These are phyloP conservation scores for Arthrobotrys conoides DNA, from an alignment of 2,329 filamentous ascomycete genomes.

Conservation along the genomic window DNA sequence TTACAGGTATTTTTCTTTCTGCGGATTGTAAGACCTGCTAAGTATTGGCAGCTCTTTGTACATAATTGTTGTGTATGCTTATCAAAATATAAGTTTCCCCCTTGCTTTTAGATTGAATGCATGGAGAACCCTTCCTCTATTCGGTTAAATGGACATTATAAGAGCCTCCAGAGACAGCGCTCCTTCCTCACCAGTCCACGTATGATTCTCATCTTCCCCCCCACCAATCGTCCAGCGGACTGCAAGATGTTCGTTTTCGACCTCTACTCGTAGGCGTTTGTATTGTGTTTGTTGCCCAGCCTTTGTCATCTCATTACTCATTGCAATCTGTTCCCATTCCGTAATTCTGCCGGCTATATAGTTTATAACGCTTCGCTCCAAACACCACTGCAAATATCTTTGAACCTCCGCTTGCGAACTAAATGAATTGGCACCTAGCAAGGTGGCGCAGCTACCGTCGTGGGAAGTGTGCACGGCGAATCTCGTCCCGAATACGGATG, in stretches of 20 bases:
- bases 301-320: constrained; percentile 64
- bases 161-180: constrained; percentile 59
- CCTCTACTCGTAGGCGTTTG: constrained; percentile 62
- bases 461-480: constrained; percentile 63
- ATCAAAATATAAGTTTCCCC: constrained; percentile 1
- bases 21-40: not conserved
- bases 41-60: not conserved
- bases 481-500: constrained; percentile 62
- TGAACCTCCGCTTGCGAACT: constrained; percentile 62
- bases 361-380: constrained; percentile 64
- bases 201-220: constrained; percentile 61
- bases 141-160: constrained; percentile 52
- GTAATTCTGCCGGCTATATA: constrained; percentile 60
- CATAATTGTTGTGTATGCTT: constrained; percentile 10
- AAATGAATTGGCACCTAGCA: constrained; percentile 64
- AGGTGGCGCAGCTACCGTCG: constrained; percentile 63
- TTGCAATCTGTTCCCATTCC: constrained; percentile 63
- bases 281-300: constrained; percentile 61
- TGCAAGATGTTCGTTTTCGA: constrained; percentile 61
- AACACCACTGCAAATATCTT: constrained; percentile 63
- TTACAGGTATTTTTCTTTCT: not conserved
- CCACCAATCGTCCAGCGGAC: constrained; percentile 62
- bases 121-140: not conserved
- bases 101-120: constrained; percentile 8
- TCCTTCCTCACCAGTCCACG: constrained; percentile 62